Evolutionary conservation across 1,284 basidiomycete genomes (phyloP), one percentile per base, ranked within the genome.

Genomic region (Tylopilus orsonianus): DNA sequence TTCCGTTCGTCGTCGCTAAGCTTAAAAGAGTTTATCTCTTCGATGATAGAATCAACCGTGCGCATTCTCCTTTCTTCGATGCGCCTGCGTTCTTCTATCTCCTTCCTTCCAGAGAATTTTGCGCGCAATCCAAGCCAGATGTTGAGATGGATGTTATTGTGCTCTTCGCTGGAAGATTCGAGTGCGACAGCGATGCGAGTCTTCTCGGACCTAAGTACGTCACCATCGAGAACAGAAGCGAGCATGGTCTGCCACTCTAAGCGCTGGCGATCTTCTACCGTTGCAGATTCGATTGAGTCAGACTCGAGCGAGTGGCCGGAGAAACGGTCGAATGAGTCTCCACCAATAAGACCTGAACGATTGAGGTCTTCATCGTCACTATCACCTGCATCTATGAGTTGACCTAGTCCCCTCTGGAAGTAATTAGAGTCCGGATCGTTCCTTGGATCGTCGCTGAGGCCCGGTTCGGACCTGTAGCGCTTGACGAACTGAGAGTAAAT

Each of bases 161-260:
- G 78, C 70, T 88, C 80, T 59, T 90, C 79, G 44, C 77, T 75
- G 50, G 83, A 77, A 47, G 81, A 77, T 62, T 84, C 77, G 56
- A 92, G 71, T 35, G 81, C 82, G 57, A 79, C 83, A 41, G 87
- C 83, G 56, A 95, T 94, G 48, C 95, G 83, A 18, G 87, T 89
- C 70, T 93, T 96, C 71, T 97, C 95, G 2, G 90, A 88, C 64
- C 88, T 91, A 51, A 98, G 78, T 6, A 98, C 93, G 62, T 97
- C 93, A 13, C 95, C 94, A 32, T 85, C 83, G 26, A 98, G 77
- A 19, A 97, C 94, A 32, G 93, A 95, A 8, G 90, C 83, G 33
- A 97, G 80, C 85, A 97, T 90, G 32, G 87, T 88, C 68, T 95
- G 92, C 94, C 94, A 97, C 68, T 95, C 93, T 39, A 95, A 72